Evolutionary conservation across 75 land plant genomes (phyloP).

Genomic region (Pseudotsuga menziesii): DNA sequence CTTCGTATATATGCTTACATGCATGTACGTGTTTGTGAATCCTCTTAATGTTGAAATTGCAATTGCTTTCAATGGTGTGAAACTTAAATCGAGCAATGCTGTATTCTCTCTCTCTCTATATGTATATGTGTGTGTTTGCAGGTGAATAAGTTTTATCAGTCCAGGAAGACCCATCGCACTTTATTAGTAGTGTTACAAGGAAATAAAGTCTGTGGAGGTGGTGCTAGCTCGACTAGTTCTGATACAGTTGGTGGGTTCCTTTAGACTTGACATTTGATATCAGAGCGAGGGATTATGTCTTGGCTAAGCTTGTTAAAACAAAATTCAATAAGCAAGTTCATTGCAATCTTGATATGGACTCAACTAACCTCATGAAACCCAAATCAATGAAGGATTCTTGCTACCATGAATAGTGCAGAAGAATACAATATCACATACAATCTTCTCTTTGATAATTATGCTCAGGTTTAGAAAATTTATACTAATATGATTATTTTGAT

Average conservation of each 20-base stretch:
- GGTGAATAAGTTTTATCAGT: conserved; percentile 56
- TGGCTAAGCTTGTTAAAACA: conserved; percentile 62
- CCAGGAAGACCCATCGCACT: conserved; percentile 45
- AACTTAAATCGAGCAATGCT: neutral
- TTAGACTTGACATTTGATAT: conserved; percentile 37
- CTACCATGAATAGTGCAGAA: conserved; percentile 18
- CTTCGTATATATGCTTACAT: neutral
- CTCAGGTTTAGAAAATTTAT: too few relatives aligned
- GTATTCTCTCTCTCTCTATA: neutral
- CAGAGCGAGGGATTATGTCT: conserved; percentile 49
- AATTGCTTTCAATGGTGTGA: neutral
- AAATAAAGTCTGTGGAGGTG: conserved; percentile 54
- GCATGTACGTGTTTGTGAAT: neutral
- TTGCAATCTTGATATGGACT: conserved; percentile 42
- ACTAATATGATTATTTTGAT: too few relatives aligned
- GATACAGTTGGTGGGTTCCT: conserved; percentile 23
- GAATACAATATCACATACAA: too few relatives aligned
- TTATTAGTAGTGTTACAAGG: conserved; percentile 34
- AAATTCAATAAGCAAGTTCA: conserved; percentile 42
- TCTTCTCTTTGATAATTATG: too few relatives aligned
- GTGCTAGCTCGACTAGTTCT: conserved; percentile 26
- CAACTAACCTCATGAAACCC: conserved; percentile 29
- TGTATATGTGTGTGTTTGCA: conserved; percentile 9
- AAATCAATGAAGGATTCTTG: conserved; percentile 36
- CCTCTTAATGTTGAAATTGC: neutral